These are phyloP conservation scores for Acanthamoeba royreba DNA, from an alignment of 208 protist species.

Conservation along the genomic window DNA sequence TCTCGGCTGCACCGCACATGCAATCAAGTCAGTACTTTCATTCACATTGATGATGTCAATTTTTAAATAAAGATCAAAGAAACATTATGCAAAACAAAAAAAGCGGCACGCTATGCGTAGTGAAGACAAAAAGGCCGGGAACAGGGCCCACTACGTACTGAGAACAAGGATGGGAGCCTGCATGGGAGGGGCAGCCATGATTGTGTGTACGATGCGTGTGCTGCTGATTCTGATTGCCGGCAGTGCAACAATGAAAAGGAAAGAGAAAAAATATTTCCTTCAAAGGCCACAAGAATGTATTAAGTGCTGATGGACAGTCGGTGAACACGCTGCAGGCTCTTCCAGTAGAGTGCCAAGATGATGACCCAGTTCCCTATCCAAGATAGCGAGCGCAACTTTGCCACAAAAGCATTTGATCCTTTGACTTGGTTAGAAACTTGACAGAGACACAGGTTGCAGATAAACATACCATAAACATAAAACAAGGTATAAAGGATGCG, in stretches of 20 bases:
- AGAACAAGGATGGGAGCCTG: conserved; percentile 45
- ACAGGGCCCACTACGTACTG: conserved; percentile 1
- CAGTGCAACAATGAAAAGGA: neutral
- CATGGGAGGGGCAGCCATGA: conserved; percentile 11
- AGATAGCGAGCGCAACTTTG: neutral
- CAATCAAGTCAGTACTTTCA: neutral
- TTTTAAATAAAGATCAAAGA: neutral
- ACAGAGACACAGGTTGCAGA: neutral
- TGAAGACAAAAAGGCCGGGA: too few relatives aligned
- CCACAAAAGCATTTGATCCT: neutral
- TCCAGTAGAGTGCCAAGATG: neutral
- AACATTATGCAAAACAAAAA: neutral
- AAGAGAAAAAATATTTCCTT: neutral
- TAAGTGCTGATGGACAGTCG: neutral
- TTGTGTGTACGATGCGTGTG: too few relatives aligned
- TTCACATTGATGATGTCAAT: neutral
- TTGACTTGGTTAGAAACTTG: neutral
- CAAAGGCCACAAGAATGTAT: neutral
- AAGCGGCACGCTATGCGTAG: too few relatives aligned
- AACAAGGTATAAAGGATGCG: neutral
- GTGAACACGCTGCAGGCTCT: neutral
- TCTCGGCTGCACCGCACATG: conserved; percentile 80
- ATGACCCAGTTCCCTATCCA: neutral
- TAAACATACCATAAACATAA: neutral
- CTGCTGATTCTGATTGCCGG: neutral